A percentile compares a stretch with the other conserved stretches of the same genome.
These are phyloP conservation scores for Fusarium anguioides DNA, from an alignment of 2,329 filamentous ascomycete species.

Conservation along the genomic window DNA sequence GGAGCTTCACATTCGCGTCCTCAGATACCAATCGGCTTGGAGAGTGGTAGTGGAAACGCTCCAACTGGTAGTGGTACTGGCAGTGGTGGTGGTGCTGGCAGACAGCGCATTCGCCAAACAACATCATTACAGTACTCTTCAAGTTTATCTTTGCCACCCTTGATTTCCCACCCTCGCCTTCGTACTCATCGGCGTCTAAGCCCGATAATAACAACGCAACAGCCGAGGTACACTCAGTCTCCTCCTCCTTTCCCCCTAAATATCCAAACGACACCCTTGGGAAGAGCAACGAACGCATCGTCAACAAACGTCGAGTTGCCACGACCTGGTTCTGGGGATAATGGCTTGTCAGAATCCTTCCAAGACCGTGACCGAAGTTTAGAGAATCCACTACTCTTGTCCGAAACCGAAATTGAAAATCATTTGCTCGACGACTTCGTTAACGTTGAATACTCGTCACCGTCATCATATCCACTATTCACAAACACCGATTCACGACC, in stretches of 20 bases:
- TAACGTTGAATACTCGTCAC: conserved; percentile 51
- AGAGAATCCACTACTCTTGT: conserved; percentile 7
- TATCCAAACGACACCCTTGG: conserved; percentile 6
- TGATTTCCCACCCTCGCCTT: conserved; percentile 13
- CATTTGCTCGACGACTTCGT: conserved; percentile 43
- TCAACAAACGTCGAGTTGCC: conserved; percentile 12
- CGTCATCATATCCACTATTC: conserved; percentile 51
- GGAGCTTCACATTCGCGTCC: conserved; percentile 18
- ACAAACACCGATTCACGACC: conserved; percentile 27
- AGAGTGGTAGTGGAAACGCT: conserved; percentile 9
- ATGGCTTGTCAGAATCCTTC: neutral
- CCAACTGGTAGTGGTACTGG: neutral
- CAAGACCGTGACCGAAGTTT: neutral
- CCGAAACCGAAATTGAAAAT: conserved; percentile 38
- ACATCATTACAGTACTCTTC: conserved; percentile 7
- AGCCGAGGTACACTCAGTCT: conserved; percentile 7
- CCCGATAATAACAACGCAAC: conserved; percentile 35
- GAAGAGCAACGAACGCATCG: conserved; percentile 9
- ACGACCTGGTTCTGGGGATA: conserved; percentile 4
- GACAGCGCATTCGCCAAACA: conserved; percentile 29
- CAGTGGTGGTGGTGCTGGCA: conserved; percentile 23
- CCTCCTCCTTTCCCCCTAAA: conserved; percentile 2
- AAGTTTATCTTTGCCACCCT: conserved; percentile 34
- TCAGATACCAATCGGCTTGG: conserved; percentile 29
- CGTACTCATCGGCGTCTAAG: conserved; percentile 12